phyloP scores from a whole-genome alignment of 306 rosid genomes.

The Chamaecrista fasciculata region DNA sequence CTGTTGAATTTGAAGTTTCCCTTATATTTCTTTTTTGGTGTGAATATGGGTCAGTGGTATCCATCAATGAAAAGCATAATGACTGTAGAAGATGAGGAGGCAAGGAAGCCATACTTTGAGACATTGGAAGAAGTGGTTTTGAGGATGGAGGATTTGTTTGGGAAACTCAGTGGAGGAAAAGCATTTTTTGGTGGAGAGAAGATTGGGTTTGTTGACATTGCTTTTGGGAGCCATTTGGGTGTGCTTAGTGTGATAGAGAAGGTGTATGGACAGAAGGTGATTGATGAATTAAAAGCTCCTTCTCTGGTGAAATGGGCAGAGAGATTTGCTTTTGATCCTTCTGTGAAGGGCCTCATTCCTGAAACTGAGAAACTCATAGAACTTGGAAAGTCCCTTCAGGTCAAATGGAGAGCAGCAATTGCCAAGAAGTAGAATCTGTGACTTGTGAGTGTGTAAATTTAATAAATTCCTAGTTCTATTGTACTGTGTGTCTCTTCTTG shows the following conservation, averaged over 20 bases:
- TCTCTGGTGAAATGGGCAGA: conserved; percentile 47
- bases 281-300: conserved; percentile 39
- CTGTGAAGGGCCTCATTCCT: conserved; percentile 48
- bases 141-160: conserved; percentile 44
- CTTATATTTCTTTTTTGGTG: too few relatives aligned
- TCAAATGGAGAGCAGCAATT: conserved; percentile 5
- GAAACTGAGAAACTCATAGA: conserved; percentile 44
- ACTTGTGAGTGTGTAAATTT: too few relatives aligned
- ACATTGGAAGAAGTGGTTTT: conserved; percentile 30
- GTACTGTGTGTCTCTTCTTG: too few relatives aligned
- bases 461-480: too few relatives aligned
- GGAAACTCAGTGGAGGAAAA: conserved; percentile 45
- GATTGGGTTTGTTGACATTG: conserved; percentile 53
- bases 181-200: conserved; percentile 53
- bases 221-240: conserved; percentile 44
- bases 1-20: too few relatives aligned
- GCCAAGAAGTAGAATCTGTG: background rate
- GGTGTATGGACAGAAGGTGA: conserved; percentile 29
- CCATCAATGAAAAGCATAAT: conserved; percentile 2
- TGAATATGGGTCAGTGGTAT: conserved; percentile 38
- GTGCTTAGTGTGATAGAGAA: conserved; percentile 39
- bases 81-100: conserved; percentile 43
- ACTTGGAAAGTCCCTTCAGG: conserved; percentile 27
- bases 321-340: conserved; percentile 37
- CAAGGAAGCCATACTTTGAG: conserved; percentile 33